A percentile compares a stretch with the other conserved stretches of the same genome.
These are phyloP conservation scores for Lecanicillium sp. DNA, from an alignment of 2,329 filamentous ascomycete species.

Conservation along the genomic window DNA sequence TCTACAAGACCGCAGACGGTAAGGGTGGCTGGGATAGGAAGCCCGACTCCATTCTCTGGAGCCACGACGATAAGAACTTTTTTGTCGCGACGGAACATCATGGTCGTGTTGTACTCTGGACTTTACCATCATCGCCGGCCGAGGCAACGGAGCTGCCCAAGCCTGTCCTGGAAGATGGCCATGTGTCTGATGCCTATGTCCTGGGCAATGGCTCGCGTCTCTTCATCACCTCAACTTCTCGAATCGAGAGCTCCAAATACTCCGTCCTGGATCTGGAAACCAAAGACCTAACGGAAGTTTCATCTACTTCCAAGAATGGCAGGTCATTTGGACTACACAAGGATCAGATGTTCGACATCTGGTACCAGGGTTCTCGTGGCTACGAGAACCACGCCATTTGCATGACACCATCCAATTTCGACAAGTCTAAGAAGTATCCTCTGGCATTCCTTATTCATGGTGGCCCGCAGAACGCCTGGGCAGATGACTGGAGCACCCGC, in stretches of 20 bases:
- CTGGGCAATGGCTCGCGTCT: conserved; percentile 41
- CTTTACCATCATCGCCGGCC: conserved; percentile 45
- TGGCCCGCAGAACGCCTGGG: conserved; percentile 71
- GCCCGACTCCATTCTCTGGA: conserved; percentile 50
- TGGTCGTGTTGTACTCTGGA: conserved; percentile 55
- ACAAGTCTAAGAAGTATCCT: conserved; percentile 64
- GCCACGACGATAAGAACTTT: conserved; percentile 50
- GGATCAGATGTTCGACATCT: conserved; percentile 58
- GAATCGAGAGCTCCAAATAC: conserved; percentile 66
- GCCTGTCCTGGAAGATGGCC: conserved; percentile 43
- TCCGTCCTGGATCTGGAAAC: conserved; percentile 43
- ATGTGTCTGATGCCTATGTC: conserved; percentile 42
- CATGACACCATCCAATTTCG: conserved; percentile 59
- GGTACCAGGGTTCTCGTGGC: conserved; percentile 55
- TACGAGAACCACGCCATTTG: conserved; percentile 63
- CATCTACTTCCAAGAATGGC: conserved; percentile 58
- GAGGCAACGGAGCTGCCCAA: conserved; percentile 39
- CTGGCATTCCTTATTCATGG: conserved; percentile 75
- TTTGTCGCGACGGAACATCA: conserved; percentile 68
- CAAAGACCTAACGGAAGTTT: conserved; percentile 36
- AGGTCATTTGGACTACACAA: conserved; percentile 57
- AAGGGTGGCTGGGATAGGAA: conserved; percentile 53
- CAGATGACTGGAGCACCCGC: conserved; percentile 67
- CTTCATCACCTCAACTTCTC: conserved; percentile 58
- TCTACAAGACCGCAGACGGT: conserved; percentile 54